Evolutionary conservation across 306 rosid genomes (phyloP).

Genomic region (Trifolium pratense): DNA sequence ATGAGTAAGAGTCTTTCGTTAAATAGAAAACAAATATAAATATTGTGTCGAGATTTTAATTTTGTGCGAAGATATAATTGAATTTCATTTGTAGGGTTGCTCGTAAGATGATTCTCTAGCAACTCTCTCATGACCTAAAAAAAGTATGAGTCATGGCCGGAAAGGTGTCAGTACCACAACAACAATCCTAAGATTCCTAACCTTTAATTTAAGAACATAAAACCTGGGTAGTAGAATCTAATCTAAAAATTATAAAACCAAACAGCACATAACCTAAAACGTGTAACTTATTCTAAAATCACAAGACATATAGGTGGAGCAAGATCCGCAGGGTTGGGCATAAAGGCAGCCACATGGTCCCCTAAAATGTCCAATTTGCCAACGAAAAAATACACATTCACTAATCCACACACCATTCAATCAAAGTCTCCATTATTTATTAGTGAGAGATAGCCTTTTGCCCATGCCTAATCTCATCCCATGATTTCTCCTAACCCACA

Average conservation of each 20-base stretch:
- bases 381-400: conserved; percentile 29
- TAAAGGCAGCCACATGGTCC: conserved; percentile 59
- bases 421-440: conserved; percentile 35
- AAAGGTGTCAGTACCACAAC: conserved; percentile 32
- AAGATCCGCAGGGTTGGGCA: conserved; percentile 40
- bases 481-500: conserved; percentile 52
- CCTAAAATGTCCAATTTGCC: conserved; percentile 46
- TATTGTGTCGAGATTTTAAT: too few species aligned
- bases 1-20: too few species aligned
- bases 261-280: conserved; percentile 48
- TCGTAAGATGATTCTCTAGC: too few species aligned
- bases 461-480: conserved; percentile 60
- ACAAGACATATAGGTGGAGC: conserved; percentile 23
- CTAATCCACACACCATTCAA: conserved; percentile 43
- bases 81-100: too few species aligned
- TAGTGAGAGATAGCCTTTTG: conserved; percentile 45
- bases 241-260: conserved; percentile 40
- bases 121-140: too few species aligned
- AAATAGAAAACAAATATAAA: too few species aligned
- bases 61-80: too few species aligned
- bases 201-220: conserved; percentile 46
- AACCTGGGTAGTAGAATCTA: conserved; percentile 63
- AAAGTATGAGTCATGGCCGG: too few species aligned
- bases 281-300: conserved; percentile 43
- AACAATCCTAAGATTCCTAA: conserved; percentile 1